phyloP scores from a whole-genome alignment of 352 stramenopile species.

The Phytophthora podocarpi region DNA sequence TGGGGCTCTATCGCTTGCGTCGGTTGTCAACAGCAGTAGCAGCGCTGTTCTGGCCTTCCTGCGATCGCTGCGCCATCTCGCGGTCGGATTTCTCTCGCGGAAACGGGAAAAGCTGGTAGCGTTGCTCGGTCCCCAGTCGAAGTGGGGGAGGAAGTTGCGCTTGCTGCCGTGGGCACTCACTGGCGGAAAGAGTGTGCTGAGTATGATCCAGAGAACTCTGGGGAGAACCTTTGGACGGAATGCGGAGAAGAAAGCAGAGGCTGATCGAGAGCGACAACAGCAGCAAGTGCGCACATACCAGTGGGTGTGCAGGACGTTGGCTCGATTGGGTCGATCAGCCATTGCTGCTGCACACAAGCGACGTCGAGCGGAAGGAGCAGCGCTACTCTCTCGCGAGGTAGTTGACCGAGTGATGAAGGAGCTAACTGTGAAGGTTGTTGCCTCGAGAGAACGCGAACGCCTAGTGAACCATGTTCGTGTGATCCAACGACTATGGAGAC shows the following conservation, averaged over 20 bases:
- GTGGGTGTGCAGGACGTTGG: constrained; percentile 25
- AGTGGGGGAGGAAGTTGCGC: constrained; percentile 15
- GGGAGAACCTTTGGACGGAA: constrained; percentile 16
- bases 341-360: constrained; percentile 18
- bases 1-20: constrained; percentile 14
- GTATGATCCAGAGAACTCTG: constrained; percentile 16
- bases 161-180: constrained; percentile 16
- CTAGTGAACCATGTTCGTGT: not conserved
- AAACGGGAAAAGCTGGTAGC: not conserved
- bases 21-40: not conserved
- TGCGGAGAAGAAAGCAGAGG: constrained; percentile 7
- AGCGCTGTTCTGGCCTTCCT: constrained; percentile 10
- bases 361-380: constrained; percentile 10
- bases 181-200: constrained; percentile 15
- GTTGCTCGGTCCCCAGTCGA: constrained; percentile 12
- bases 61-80: constrained; percentile 20
- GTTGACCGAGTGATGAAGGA: constrained; percentile 11
- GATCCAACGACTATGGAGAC: constrained; percentile 39
- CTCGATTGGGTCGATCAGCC: constrained; percentile 19
- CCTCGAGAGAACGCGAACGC: constrained; percentile 7
- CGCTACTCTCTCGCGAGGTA: constrained; percentile 10
- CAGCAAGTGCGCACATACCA: constrained; percentile 18
- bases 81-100: constrained; percentile 3
- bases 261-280: constrained; percentile 13
- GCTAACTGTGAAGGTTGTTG: constrained; percentile 3